Evolutionary conservation across 805 yeast species (phyloP).

Genomic region (Myxozyma sirexii): DNA sequence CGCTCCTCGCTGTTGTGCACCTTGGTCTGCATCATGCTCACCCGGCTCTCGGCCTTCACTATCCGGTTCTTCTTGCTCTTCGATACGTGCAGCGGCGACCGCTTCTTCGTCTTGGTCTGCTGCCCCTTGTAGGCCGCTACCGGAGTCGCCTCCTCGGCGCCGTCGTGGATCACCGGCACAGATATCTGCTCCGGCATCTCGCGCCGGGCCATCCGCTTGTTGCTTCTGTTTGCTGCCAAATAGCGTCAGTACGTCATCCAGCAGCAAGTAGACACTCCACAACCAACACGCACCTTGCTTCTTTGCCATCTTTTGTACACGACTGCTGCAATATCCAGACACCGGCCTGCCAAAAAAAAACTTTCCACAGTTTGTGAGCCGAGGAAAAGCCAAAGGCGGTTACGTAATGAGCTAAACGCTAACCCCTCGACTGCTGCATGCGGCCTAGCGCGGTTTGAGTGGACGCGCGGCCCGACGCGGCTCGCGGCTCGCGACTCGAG

Average conservation of each 20-base stretch:
- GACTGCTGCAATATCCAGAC: background rate
- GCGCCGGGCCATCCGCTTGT: slow-evolving; percentile 29
- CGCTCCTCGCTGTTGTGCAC: slow-evolving; percentile 13
- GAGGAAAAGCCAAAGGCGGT: background rate
- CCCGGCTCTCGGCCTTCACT: slow-evolving; percentile 8
- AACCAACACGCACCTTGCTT: slow-evolving; percentile 4
- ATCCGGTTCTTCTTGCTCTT: slow-evolving; percentile 7
- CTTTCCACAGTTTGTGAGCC: no score
- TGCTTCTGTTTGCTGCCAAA: slow-evolving; percentile 15
- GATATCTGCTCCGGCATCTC: slow-evolving; percentile 21
- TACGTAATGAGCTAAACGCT: background rate
- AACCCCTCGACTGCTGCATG: background rate
- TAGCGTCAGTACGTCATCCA: background rate
- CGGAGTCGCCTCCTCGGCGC: slow-evolving; percentile 9
- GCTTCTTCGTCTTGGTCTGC: slow-evolving; percentile 2
- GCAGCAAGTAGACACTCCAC: background rate
- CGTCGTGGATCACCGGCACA: slow-evolving; percentile 17
- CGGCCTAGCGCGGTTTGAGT: background rate
- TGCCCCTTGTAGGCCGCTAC: background rate
- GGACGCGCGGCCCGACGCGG: slow-evolving; percentile 3
- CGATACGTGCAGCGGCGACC: slow-evolving; percentile 9
- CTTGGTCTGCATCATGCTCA: slow-evolving; percentile 1
- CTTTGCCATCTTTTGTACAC: slow-evolving; percentile 13
- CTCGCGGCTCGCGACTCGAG: no score
- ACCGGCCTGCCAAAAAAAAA: no score